A percentile compares a stretch with the other conserved stretches of the same genome.
phyloP scores from a whole-genome alignment of 1,139 yeast genomes.

The Blastobotrys illinoisensis region DNA sequence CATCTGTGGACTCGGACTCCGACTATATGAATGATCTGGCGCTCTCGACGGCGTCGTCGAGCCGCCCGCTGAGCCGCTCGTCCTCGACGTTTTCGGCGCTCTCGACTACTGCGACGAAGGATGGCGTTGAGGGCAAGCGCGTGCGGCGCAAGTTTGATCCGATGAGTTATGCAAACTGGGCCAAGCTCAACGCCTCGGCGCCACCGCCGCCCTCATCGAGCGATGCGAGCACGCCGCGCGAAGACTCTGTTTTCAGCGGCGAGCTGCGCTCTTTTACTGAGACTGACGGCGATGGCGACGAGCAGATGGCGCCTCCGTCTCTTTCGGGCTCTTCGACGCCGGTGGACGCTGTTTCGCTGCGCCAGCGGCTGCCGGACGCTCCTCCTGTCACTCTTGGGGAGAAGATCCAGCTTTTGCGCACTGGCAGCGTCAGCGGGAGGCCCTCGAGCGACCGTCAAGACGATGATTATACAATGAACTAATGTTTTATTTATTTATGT shows the following conservation, averaged over 20 bases:
- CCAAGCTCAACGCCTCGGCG: conserved; percentile 9
- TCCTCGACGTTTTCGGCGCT: conserved; percentile 55
- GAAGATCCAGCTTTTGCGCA: conserved; percentile 28
- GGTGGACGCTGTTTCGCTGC: conserved; percentile 9
- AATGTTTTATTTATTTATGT: not conserved
- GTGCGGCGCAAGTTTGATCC: conserved; percentile 45
- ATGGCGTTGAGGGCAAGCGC: conserved; percentile 62
- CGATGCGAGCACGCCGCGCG: not conserved
- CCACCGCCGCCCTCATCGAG: not conserved
- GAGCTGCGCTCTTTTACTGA: not conserved
- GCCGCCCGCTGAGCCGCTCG: conserved; percentile 53
- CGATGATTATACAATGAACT: conserved; percentile 4
- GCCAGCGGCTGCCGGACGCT: conserved; percentile 26
- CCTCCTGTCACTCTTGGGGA: conserved; percentile 31
- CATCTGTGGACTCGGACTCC: conserved; percentile 32
- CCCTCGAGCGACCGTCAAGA: not conserved
- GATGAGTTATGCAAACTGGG: conserved; percentile 27
- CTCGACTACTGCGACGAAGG: conserved; percentile 68
- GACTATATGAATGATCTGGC: conserved; percentile 20
- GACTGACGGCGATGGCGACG: not conserved
- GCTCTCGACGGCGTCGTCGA: conserved; percentile 24
- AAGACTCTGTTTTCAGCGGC: not conserved
- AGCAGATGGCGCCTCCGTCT: not conserved
- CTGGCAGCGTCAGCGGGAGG: conserved; percentile 19
- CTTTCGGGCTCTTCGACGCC: not conserved